Evolutionary conservation across 768 basidiomycete species (phyloP), one percentile per base, ranked within the genome.

Genomic region (Cyclocybe aegerita): DNA sequence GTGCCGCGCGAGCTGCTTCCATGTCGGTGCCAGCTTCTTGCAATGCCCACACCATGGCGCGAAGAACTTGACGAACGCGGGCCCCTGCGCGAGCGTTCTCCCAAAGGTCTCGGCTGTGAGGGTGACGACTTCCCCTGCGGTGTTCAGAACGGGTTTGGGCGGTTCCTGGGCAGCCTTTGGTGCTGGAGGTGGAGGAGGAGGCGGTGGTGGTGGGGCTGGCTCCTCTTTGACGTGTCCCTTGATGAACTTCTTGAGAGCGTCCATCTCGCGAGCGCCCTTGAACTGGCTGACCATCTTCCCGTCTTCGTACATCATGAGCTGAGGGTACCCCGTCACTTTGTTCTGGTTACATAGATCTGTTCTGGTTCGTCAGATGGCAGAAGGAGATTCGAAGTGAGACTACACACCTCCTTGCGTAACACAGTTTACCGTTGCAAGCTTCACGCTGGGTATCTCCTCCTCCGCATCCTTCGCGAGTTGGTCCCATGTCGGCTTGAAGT

Each of bases 21-120:
- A 98, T 0, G 73, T 77, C 45, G 86, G 93, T 0, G 91, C 90
- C 1, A 98, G 77, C 63, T 91, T 91, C 72, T 97, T 95, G 79
- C 96, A 99, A 69, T 98, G 95, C 4, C 90, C 90, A 65, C 95
- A 98, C 91, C 95, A 98, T 0, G 95, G 95, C 0, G 94, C 96
- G 65, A 80, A 98, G 74, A 90, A 98, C 57, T 76, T 70, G 63
- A 75, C 70, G 70, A 88, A 73, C 37, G 78, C 65, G 44, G 80
- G 67, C 41, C 76, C 73, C 50, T 71, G 55, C 1, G 64, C 57
- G 7, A 80, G 64, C 1, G 72, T 68, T 16, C 55, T 43, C 9
- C 69, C 57, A 56, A 83, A 81, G 1, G 70, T 66, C 8, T 69
- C 60, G 0, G 61, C 55, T 5, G 67, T 62, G 29, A 78, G 64